Evolutionary conservation across 2,329 filamentous ascomycete genomes (phyloP).

Genomic region (Pseudogymnoascus sp.): DNA sequence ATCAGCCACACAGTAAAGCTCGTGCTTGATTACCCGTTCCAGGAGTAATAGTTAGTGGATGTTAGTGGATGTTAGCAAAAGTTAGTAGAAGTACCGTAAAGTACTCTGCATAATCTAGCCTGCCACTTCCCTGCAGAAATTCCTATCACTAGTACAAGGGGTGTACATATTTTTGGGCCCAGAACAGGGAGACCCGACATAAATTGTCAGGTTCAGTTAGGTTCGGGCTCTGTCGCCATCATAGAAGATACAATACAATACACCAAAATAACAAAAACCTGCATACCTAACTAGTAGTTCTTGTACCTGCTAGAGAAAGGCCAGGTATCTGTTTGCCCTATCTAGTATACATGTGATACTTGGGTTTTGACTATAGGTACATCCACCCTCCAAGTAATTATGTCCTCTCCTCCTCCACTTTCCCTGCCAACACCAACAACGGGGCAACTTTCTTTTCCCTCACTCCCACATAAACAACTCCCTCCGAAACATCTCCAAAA

Average conservation of each 20-base stretch:
- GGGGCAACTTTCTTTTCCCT: neutral
- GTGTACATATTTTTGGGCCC: neutral
- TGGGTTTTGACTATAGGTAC: neutral
- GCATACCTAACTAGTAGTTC: neutral
- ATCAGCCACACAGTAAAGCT: neutral
- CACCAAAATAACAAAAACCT: conserved; percentile 1
- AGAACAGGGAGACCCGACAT: neutral
- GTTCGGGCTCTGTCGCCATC: neutral
- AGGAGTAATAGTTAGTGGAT: neutral
- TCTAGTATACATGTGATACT: neutral
- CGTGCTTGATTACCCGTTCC: neutral
- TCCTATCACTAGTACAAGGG: neutral
- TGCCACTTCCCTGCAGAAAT: neutral
- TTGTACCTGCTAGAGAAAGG: neutral
- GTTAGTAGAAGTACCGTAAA: neutral
- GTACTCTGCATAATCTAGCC: neutral
- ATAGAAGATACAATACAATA: too few relatives aligned
- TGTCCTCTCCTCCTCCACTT: neutral
- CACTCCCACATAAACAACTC: neutral
- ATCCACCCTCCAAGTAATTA: neutral
- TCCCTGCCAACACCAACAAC: neutral
- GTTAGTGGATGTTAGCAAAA: too few relatives aligned
- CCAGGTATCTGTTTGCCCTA: neutral
- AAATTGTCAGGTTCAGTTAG: too few relatives aligned
- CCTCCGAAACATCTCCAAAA: neutral